Percentiles rank a stretch among this genome's conserved stretches.
Evolutionary conservation across 495 filamentous ascomycete species (phyloP).

Genomic region (Aspergillus funiculosus): DNA sequence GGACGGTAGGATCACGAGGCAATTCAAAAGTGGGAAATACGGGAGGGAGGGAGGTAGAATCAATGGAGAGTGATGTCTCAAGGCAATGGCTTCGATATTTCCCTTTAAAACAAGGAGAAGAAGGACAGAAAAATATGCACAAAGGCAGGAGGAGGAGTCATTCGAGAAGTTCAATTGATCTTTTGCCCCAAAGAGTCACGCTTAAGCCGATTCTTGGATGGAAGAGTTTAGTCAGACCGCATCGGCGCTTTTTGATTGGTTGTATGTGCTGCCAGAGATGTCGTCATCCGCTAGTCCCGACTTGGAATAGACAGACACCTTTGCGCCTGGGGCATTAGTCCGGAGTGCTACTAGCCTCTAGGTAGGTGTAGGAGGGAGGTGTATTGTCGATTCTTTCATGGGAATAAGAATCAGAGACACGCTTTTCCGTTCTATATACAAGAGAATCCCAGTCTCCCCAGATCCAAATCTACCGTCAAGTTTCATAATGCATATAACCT

Average conservation of each 20-base stretch:
- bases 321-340: neutral
- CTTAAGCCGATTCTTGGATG: constrained; percentile 4
- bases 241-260: constrained; percentile 9
- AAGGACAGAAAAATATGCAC: constrained; percentile 1
- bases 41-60: neutral
- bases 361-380: neutral
- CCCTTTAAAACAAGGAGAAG: neutral
- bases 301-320: constrained; percentile 1
- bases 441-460: neutral
- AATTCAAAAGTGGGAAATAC: neutral
- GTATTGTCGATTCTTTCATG: neutral
- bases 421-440: constrained; percentile 13
- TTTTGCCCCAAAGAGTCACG: constrained; percentile 19
- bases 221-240: constrained; percentile 12
- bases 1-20: neutral
- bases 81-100: neutral
- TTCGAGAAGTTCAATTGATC: constrained; percentile 12
- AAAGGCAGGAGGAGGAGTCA: neutral
- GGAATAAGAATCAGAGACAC: neutral
- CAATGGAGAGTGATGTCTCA: neutral
- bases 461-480: constrained; percentile 10
- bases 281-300: constrained; percentile 20
- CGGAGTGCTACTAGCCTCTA: neutral
- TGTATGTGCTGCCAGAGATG: constrained; percentile 7
- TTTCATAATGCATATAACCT: constrained; percentile 9